Conservation (phyloP, 805 yeast species). For the Lipomyces anomalus region DNA sequence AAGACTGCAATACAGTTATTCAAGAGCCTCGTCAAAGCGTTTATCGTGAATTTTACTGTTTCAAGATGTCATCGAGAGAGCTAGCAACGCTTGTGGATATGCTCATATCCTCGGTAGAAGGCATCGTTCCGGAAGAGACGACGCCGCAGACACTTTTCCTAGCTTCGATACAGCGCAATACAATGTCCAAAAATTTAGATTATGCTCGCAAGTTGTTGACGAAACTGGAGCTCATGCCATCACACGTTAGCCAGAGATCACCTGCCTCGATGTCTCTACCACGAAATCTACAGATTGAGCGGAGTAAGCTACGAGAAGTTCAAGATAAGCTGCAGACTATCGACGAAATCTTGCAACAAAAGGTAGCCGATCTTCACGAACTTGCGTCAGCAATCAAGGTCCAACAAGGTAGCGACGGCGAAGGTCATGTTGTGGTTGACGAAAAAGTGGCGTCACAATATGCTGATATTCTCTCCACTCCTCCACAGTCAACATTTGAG, state of each 20-base stretch:
- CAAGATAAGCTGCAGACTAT: conserved; percentile 8
- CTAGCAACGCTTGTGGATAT: conserved; percentile 2
- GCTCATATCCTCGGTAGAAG: neutral
- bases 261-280: neutral
- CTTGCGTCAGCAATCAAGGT: neutral
- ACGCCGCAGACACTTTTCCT: neutral
- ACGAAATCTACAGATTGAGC: conserved; percentile 9
- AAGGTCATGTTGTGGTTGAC: neutral
- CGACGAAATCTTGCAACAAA: neutral
- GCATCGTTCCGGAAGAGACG: neutral
- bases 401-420: neutral
- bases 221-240: conserved; percentile 9
- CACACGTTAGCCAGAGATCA: neutral
- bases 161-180: conserved; percentile 13
- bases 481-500: neutral
- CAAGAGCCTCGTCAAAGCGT: too few relatives aligned
- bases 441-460: too few relatives aligned
- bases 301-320: conserved; percentile 16
- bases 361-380: neutral
- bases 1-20: too few relatives aligned
- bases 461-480: neutral
- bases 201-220: conserved; percentile 18
- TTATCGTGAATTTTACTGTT: too few relatives aligned
- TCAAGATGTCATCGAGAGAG: neutral
- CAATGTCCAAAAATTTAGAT: conserved; percentile 15